Percentiles rank a stretch among this genome's conserved stretches.
Evolutionary conservation across 257 asterid genomes (phyloP).

Genomic region (Solanum sejunctum): DNA sequence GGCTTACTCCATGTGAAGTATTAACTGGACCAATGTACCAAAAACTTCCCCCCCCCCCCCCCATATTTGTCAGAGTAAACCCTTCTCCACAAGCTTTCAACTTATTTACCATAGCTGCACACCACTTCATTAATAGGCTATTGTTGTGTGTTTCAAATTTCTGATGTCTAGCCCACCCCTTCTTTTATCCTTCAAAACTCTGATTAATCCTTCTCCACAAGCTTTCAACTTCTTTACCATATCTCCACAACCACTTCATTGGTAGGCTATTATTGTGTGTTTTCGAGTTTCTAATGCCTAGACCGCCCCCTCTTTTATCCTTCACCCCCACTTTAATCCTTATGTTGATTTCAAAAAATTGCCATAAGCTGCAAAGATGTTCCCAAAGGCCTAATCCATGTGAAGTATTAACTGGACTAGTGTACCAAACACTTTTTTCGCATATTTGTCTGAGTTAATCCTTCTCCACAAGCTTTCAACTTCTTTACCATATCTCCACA

Average conservation of each 20-base stretch:
- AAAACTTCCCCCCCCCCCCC: neutral
- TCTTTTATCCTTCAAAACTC: neutral
- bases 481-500: neutral
- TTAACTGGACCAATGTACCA: neutral
- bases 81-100: neutral
- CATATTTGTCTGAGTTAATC: too few relatives aligned
- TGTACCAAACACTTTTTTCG: neutral
- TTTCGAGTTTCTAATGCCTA: neutral
- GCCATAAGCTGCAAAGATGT: neutral
- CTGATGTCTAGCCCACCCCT: neutral
- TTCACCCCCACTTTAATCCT: neutral
- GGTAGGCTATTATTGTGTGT: neutral
- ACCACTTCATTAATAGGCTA: neutral
- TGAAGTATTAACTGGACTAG: neutral
- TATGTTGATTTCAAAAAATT: neutral
- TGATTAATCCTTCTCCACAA: neutral
- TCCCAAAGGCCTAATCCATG: neutral
- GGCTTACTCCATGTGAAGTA: neutral
- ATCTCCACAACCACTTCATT: neutral
- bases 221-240: neutral
- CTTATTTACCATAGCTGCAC: neutral
- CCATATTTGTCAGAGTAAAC: neutral
- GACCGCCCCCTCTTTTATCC: neutral
- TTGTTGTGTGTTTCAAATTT: neutral
- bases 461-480: too few relatives aligned